phyloP scores from a whole-genome alignment of 2,329 filamentous ascomycete species.

The Eutypa lata region DNA sequence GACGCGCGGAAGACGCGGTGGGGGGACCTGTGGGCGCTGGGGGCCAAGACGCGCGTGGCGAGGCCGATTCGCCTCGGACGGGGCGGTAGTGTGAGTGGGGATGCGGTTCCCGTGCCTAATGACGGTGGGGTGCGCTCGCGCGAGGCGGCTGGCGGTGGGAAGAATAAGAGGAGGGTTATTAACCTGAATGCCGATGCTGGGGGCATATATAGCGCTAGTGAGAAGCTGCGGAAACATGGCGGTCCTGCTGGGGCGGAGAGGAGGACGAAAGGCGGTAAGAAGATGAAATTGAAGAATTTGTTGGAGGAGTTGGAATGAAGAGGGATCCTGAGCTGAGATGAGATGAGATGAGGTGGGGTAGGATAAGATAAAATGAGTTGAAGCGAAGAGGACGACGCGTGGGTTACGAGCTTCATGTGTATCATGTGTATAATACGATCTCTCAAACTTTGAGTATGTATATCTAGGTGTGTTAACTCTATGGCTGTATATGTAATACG shows the following conservation, averaged over 20 bases:
- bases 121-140: slow-evolving; percentile 46
- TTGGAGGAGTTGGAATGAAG: slow-evolving; percentile 33
- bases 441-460: no score
- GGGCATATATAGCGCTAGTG: slow-evolving; percentile 37
- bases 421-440: no score
- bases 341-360: no score
- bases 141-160: slow-evolving; percentile 19
- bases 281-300: slow-evolving; percentile 30
- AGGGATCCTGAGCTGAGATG: no score
- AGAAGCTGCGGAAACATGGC: slow-evolving; percentile 28
- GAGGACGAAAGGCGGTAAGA: slow-evolving; percentile 40
- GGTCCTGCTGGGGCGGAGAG: slow-evolving; percentile 29
- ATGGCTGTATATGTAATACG: no score
- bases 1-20: slow-evolving; percentile 87
- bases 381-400: no score
- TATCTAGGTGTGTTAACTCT: no score
- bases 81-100: slow-evolving; percentile 19
- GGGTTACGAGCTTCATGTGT: no score
- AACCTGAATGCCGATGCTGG: slow-evolving; percentile 30
- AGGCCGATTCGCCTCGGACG: slow-evolving; percentile 60
- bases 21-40: slow-evolving; percentile 95
- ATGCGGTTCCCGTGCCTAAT: slow-evolving; percentile 32
- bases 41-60: slow-evolving; percentile 77
- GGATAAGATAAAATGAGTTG: no score
- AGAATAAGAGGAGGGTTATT: slow-evolving; percentile 41